These are phyloP conservation scores for Chlamydomonas reinhardtii DNA, from an alignment of 163 green algal genomes.

Conservation along the genomic window DNA sequence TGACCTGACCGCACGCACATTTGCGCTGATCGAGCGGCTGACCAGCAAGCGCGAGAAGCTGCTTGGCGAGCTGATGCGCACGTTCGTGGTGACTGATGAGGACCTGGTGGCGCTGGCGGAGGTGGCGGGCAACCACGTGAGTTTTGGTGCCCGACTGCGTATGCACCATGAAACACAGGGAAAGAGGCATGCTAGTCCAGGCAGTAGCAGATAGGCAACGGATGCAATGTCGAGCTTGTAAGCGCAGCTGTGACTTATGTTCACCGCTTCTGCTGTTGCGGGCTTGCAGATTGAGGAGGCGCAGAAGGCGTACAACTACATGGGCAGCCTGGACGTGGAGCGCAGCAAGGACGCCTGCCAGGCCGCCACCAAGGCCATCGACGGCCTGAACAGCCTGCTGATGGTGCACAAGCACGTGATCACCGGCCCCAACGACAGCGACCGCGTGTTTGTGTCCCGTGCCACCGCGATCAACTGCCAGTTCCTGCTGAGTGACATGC, in stretches of 20 bases:
- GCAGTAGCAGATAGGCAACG: too few relatives aligned
- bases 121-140: slow-evolving; percentile 11
- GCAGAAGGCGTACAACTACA: slow-evolving; percentile 41
- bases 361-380: not conserved
- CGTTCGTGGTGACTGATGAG: slow-evolving; percentile 41
- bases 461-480: slow-evolving; percentile 45
- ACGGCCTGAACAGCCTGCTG: slow-evolving; percentile 24
- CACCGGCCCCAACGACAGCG: too few relatives aligned
- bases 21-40: slow-evolving; percentile 48
- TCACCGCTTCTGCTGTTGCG: not conserved
- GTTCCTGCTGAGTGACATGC: slow-evolving; percentile 46
- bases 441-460: slow-evolving; percentile 20
- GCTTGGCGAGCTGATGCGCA: slow-evolving; percentile 25
- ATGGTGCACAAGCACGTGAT: not conserved
- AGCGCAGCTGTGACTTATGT: too few relatives aligned
- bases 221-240: too few relatives aligned
- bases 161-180: too few relatives aligned
- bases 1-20: slow-evolving; percentile 17
- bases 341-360: not conserved
- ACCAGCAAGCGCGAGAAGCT: slow-evolving; percentile 48
- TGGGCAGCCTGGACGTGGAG: slow-evolving; percentile 12
- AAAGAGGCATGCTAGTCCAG: too few relatives aligned
- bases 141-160: not conserved
- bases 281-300: slow-evolving; percentile 1
- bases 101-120: slow-evolving; percentile 22